Percentiles rank a stretch among this genome's conserved stretches.
phyloP scores from a whole-genome alignment of 208 protist genomes.

The Herpetomonas samuelpessoai region DNA sequence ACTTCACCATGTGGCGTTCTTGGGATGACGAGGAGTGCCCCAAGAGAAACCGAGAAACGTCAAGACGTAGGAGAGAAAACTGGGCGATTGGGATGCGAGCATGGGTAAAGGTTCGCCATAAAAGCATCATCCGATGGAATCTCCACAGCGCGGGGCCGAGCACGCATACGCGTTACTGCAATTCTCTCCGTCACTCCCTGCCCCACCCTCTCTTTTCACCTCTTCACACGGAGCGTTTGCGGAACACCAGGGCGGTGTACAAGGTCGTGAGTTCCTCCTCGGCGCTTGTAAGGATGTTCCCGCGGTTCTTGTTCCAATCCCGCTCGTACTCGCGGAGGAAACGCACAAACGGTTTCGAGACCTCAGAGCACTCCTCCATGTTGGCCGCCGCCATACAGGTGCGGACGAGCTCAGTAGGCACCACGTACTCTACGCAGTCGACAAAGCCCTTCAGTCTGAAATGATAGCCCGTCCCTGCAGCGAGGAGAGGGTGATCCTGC shows the following conservation, averaged over 20 bases:
- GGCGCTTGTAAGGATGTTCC: slow-evolving; percentile 22
- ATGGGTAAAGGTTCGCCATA: too few relatives aligned
- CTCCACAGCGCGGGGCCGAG: too few relatives aligned
- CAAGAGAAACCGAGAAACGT: too few relatives aligned
- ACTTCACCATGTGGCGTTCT: too few relatives aligned
- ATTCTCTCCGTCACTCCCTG: slow-evolving; percentile 18
- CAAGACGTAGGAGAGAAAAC: too few relatives aligned
- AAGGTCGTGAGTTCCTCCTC: slow-evolving; percentile 21
- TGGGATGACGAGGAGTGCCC: too few relatives aligned
- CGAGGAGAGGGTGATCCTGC: slow-evolving; percentile 17
- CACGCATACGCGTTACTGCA: slow-evolving; percentile 53
- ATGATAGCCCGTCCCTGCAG: slow-evolving; percentile 61
- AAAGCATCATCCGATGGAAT: too few relatives aligned
- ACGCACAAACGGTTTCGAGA: slow-evolving; percentile 33
- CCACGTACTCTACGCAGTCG: slow-evolving; percentile 83
- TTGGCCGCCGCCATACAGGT: slow-evolving; percentile 14
- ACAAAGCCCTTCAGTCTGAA: slow-evolving; percentile 87
- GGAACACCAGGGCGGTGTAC: slow-evolving; percentile 4
- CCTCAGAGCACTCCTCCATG: slow-evolving; percentile 13
- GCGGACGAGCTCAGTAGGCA: slow-evolving; percentile 39
- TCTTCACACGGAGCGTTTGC: background rate
- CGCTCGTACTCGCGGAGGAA: slow-evolving; percentile 30
- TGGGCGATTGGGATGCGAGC: too few relatives aligned
- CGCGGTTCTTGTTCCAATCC: slow-evolving; percentile 32
- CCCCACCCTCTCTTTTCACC: background rate